These are phyloP conservation scores for Backusella parvicylindrica DNA, from an alignment of 192 early-diverging fungal genomes.

Conservation along the genomic window DNA sequence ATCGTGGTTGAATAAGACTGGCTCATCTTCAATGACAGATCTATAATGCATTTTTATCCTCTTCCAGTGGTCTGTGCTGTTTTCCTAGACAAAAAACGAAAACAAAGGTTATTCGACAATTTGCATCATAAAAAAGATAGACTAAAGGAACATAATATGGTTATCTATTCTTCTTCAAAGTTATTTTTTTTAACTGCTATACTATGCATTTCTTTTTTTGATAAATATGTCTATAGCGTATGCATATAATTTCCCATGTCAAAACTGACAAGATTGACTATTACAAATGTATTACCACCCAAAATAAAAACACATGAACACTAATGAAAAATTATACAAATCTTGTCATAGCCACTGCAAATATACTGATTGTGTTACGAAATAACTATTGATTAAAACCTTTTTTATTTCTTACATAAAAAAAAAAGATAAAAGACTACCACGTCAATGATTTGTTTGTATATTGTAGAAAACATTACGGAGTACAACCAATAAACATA, in stretches of 20 bases:
- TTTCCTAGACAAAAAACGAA: background rate
- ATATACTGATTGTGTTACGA: background rate
- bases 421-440: no score
- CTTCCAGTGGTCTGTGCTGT: conserved; percentile 4
- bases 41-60: background rate
- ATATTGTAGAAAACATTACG: no score
- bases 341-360: background rate
- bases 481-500: no score
- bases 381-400: no score
- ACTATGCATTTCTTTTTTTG: background rate
- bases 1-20: conserved; percentile 17
- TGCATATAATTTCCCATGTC: background rate
- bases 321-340: background rate
- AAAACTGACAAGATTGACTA: background rate
- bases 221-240: background rate
- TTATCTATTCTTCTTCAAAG: background rate
- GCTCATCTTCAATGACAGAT: background rate
- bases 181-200: no score
- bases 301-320: background rate
- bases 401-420: no score
- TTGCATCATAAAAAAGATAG: background rate
- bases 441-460: no score
- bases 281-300: background rate
- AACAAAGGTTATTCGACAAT: background rate
- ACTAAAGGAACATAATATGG: background rate